A percentile compares a stretch with the other conserved stretches of the same genome.
Conservation (phyloP, 2,329 filamentous ascomycete genomes). For the Trichoderma arundinaceum region DNA sequence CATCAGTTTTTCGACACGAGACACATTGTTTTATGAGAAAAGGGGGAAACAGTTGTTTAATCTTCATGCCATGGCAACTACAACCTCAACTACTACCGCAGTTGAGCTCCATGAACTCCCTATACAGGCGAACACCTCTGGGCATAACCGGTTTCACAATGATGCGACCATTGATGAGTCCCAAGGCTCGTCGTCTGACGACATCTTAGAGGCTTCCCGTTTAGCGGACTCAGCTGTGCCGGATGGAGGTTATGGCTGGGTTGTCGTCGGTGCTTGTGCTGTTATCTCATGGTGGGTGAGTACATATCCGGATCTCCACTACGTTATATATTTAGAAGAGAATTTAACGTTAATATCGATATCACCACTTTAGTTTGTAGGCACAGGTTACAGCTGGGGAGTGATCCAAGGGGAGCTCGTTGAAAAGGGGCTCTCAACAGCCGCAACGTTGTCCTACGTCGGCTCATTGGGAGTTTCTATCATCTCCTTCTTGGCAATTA, state of each 20-base stretch:
- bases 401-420: slow-evolving; percentile 64
- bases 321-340: neutral
- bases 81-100: slow-evolving; percentile 24
- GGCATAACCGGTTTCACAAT: slow-evolving; percentile 18
- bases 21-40: neutral
- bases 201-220: slow-evolving; percentile 28
- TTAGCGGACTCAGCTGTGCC: slow-evolving; percentile 33
- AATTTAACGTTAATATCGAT: neutral
- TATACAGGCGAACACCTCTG: neutral
- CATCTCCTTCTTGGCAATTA: slow-evolving; percentile 57
- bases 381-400: slow-evolving; percentile 64
- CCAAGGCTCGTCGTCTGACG: slow-evolving; percentile 12
- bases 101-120: slow-evolving; percentile 23
- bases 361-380: slow-evolving; percentile 48
- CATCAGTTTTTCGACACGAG: neutral
- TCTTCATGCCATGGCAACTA: neutral
- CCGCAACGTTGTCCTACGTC: slow-evolving; percentile 63
- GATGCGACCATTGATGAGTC: neutral
- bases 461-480: slow-evolving; percentile 57
- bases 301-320: neutral
- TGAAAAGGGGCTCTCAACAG: slow-evolving; percentile 51
- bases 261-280: slow-evolving; percentile 38
- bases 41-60: neutral
- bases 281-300: slow-evolving; percentile 49
- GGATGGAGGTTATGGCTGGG: slow-evolving; percentile 42